A percentile compares a stretch with the other conserved stretches of the same genome.
Evolutionary conservation across 768 basidiomycete species (phyloP).

Genomic region (Podaxis sp.): DNA sequence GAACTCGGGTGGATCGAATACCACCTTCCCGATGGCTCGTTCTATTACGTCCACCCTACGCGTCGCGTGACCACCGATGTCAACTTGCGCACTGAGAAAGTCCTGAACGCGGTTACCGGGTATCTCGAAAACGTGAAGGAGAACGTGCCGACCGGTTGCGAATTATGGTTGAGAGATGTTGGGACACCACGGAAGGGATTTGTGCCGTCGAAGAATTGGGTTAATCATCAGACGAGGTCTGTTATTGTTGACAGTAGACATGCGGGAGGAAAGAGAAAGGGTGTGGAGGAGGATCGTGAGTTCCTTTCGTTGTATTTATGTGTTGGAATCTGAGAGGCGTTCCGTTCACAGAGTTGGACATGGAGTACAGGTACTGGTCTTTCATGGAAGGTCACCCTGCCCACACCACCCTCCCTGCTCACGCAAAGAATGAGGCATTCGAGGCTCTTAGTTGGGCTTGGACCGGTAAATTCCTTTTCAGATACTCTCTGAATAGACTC

Average conservation of each 20-base stretch:
- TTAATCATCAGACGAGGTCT: slow-evolving; percentile 61
- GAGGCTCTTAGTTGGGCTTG: slow-evolving; percentile 81
- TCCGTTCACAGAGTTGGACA: slow-evolving; percentile 57
- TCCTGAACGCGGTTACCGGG: slow-evolving; percentile 48
- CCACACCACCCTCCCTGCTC: slow-evolving; percentile 56
- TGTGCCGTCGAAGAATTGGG: slow-evolving; percentile 52
- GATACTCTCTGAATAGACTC: background rate
- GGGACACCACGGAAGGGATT: slow-evolving; percentile 29
- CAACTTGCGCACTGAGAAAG: slow-evolving; percentile 54
- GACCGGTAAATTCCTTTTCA: slow-evolving; percentile 47
- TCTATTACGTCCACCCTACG: slow-evolving; percentile 70
- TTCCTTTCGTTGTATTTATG: slow-evolving; percentile 15
- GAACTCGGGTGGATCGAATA: slow-evolving; percentile 76
- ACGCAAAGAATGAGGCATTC: slow-evolving; percentile 65
- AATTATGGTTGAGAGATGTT: slow-evolving; percentile 63
- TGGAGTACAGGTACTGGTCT: slow-evolving; percentile 80
- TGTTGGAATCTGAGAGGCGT: background rate
- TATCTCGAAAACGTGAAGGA: slow-evolving; percentile 40
- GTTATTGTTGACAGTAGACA: slow-evolving; percentile 41
- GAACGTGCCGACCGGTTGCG: slow-evolving; percentile 37
- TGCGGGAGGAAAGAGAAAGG: slow-evolving; percentile 23
- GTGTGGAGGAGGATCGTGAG: slow-evolving; percentile 45
- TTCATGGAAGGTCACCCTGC: slow-evolving; percentile 81
- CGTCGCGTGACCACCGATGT: slow-evolving; percentile 68
- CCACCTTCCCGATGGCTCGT: slow-evolving; percentile 67